Percentiles rank a stretch among this genome's conserved stretches.
Evolutionary conservation across 2,329 filamentous ascomycete genomes (phyloP).

Genomic region (Mycogone perniciosa): DNA sequence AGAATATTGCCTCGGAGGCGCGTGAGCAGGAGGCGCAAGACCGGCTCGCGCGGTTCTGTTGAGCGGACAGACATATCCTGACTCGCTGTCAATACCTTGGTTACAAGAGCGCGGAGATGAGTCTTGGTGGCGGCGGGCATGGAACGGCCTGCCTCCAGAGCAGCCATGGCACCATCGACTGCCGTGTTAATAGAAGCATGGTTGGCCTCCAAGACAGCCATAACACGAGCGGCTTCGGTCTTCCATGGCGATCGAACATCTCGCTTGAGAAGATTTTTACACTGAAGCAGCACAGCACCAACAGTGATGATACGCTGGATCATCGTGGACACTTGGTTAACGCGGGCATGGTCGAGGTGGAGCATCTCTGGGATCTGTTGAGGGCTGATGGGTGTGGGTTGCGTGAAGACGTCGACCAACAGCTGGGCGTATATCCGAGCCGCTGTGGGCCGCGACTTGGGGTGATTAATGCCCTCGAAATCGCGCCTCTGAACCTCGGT

Average conservation of each 20-base stretch:
- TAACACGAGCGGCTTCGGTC: conserved; percentile 64
- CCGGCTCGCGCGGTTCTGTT: conserved; percentile 45
- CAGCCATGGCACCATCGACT: conserved; percentile 56
- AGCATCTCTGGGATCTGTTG: conserved; percentile 67
- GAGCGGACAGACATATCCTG: conserved; percentile 37
- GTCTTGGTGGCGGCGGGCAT: conserved; percentile 58
- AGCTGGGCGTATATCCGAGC: conserved; percentile 71
- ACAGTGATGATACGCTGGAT: conserved; percentile 59
- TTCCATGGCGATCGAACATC: conserved; percentile 75
- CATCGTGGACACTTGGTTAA: conserved; percentile 36
- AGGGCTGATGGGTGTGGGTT: conserved; percentile 48
- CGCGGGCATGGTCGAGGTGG: conserved; percentile 58
- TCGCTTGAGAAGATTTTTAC: conserved; percentile 76
- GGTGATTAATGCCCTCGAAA: conserved; percentile 58
- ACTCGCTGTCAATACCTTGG: conserved; percentile 48
- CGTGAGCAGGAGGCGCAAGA: conserved; percentile 61
- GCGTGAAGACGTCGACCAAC: conserved; percentile 68
- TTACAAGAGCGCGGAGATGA: conserved; percentile 52
- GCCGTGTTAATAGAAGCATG: conserved; percentile 45
- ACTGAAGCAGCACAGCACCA: conserved; percentile 68
- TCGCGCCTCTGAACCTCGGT: conserved; percentile 63
- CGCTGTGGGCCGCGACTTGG: conserved; percentile 55
- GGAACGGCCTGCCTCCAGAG: conserved; percentile 55
- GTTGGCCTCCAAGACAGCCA: conserved; percentile 58
- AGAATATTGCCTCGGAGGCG: conserved; percentile 62